Evolutionary conservation across 495 filamentous ascomycete species (phyloP), one percentile per base, ranked within the genome.

Genomic region (Talaromyces stipitatus): DNA sequence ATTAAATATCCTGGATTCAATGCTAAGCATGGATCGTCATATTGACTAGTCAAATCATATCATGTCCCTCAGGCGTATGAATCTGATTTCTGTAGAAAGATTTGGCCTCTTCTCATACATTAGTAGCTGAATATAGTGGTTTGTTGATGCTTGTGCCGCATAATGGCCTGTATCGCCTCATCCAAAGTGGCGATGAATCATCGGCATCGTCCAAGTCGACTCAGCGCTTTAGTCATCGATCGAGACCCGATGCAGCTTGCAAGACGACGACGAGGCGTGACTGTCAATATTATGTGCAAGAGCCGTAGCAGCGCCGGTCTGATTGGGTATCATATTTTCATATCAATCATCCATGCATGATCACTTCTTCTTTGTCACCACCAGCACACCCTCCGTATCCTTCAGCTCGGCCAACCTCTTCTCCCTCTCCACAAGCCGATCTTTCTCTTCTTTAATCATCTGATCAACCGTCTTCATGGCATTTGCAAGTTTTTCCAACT

Each of bases 381-480:
- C 59, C n/a, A 71, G 68, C 36, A 77, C 63, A 9, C 72, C 75
- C 52, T 79, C 76, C 16, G 63, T 78, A 60, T 87, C 82, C 65
- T 83, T 86, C 50, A 85, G 60, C 63, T 82, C 78, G 52, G 79
- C 82, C 63, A 91, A 64, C 50, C 76, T 79, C 69, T 82, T 82
- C 72, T 83, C 82, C 58, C 85, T 77, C 66, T 84, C 81, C 50
- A 75, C 64, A 36, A 85, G 72, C 62, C 82, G 80, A 55, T 82
- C 78, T 61, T 85, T 82, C 60, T 90, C 85, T 66, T 87, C 84
- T 61, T 77, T 82, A 59, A 83, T 75, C 70, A 90, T 83, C 62
- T 85, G 81, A 62, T 86, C 78, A 45, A 95, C 82, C 28, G 83
- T 84, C 74, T 84, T 85, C 23, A 84, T 76, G 1, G 81, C 83